Conservation (phyloP, 306 rosid species). For the Rosa rugosa region DNA sequence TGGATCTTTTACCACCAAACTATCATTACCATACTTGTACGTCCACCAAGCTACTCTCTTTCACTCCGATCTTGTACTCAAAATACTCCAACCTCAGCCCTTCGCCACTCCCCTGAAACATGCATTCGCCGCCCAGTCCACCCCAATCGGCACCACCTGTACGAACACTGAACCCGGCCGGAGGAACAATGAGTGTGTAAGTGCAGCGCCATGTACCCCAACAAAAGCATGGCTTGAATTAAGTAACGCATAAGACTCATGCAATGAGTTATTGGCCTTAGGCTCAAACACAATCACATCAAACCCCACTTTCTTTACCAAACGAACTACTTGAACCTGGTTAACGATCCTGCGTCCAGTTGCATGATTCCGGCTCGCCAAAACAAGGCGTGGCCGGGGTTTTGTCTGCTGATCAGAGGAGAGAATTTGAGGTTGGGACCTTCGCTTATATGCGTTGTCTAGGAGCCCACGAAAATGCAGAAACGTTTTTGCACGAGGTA, state of each 20-base stretch:
- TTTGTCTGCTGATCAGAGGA: background rate
- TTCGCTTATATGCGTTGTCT: slow-evolving; percentile 1
- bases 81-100: slow-evolving; percentile 34
- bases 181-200: slow-evolving; percentile 45
- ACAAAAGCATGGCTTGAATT: slow-evolving; percentile 40
- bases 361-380: slow-evolving; percentile 13
- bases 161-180: slow-evolving; percentile 31
- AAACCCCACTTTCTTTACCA: slow-evolving; percentile 37
- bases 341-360: slow-evolving; percentile 32
- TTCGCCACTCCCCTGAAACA: slow-evolving; percentile 27
- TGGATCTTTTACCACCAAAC: slow-evolving; percentile 29
- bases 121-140: slow-evolving; percentile 28
- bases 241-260: slow-evolving; percentile 11
- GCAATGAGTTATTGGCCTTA: slow-evolving; percentile 3
- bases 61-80: slow-evolving; percentile 32
- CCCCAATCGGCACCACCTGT: slow-evolving; percentile 56
- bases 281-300: slow-evolving; percentile 36
- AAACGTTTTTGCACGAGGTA: slow-evolving; percentile 34
- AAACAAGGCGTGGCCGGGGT: slow-evolving; percentile 16
- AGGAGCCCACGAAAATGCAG: slow-evolving; percentile 32
- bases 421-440: background rate
- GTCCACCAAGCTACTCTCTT: slow-evolving; percentile 39
- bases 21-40: slow-evolving; percentile 31
- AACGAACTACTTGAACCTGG: slow-evolving; percentile 15
- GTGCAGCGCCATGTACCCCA: slow-evolving; percentile 57